phyloP scores from a whole-genome alignment of 208 protist species.

The Leishmania gerbilli region DNA sequence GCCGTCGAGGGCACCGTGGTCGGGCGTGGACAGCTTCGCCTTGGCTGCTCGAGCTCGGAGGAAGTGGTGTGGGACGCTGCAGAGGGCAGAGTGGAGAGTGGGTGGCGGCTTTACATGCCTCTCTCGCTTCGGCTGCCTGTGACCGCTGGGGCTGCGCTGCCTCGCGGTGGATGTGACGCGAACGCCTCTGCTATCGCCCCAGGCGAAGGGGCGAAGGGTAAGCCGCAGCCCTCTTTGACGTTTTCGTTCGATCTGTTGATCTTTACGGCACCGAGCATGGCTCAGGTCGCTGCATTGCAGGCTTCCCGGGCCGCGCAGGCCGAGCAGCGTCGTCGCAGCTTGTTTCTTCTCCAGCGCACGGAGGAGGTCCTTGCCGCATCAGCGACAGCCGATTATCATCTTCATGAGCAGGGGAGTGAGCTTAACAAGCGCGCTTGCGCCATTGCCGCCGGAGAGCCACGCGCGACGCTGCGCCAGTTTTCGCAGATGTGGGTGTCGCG shows the following conservation, averaged over 20 bases:
- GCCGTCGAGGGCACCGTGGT: conserved; percentile 10
- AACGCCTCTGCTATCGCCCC: neutral
- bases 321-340: conserved; percentile 8
- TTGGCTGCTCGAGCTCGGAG: conserved; percentile 1
- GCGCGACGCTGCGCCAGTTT: neutral
- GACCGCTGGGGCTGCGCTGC: neutral
- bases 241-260: conserved; percentile 13
- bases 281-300: conserved; percentile 20
- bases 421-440: neutral
- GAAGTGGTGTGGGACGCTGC: conserved; percentile 13
- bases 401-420: neutral
- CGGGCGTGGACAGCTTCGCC: neutral
- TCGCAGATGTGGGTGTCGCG: conserved; percentile 1
- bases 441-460: neutral
- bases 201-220: neutral
- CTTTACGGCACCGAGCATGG: conserved; percentile 26
- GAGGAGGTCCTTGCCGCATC: conserved; percentile 7
- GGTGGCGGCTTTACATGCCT: conserved; percentile 23
- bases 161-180: neutral
- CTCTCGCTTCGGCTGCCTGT: conserved; percentile 15
- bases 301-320: neutral
- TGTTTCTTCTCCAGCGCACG: conserved; percentile 10
- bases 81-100: conserved; percentile 16
- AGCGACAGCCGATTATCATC: neutral
- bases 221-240: neutral